Evolutionary conservation across 2,329 filamentous ascomycete species (phyloP), one percentile per base, ranked within the genome.

Genomic region (Fusarium lateritium): DNA sequence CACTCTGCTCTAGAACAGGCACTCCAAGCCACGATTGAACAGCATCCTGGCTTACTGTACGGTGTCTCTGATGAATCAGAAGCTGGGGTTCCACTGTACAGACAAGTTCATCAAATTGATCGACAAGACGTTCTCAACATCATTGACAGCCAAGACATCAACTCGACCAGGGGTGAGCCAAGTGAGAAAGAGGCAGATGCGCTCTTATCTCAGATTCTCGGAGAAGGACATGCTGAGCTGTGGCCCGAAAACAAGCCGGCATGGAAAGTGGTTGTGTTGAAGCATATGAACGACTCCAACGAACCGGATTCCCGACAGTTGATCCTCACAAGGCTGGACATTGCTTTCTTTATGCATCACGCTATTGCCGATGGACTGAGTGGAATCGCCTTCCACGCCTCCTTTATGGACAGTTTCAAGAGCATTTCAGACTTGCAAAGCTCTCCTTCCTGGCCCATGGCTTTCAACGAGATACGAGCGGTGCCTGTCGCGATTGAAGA

Each of bases 331-430:
- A 70, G 21, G 11, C 6, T 71, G 1, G 38, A 60, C 3, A 39
- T 62, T 10, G 21, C 45, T 11, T 70, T 70, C 34, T 10, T 65
- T 5, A 40, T 59, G 1, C 63, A 70, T 3, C 68, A 71, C 15
- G 63, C 67, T 2, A 47, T 71, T 2, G 56, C 56, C 0, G 67
- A 71, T 26, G 68, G 67, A 2, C 1, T 67, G 15, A 70, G 68
- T 1, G 47, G 54, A 0, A 17, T 67, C 4, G 36, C 56, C 2
- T 70, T 70, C 1, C 68, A 70, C 7, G 4, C 38, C 1, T 53
- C 59, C 2, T 8, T 70, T 0, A 59, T 65, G 53, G 50, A 21
- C 0, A 31, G 39, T 4, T 45, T 70, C 6, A 22, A 26, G 5
- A 9, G 17, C 4, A 17, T 33, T 6, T 46, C 31, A 8, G 17